Conservation (phyloP, 495 filamentous ascomycete species). For the Penicillium cinerascens region DNA sequence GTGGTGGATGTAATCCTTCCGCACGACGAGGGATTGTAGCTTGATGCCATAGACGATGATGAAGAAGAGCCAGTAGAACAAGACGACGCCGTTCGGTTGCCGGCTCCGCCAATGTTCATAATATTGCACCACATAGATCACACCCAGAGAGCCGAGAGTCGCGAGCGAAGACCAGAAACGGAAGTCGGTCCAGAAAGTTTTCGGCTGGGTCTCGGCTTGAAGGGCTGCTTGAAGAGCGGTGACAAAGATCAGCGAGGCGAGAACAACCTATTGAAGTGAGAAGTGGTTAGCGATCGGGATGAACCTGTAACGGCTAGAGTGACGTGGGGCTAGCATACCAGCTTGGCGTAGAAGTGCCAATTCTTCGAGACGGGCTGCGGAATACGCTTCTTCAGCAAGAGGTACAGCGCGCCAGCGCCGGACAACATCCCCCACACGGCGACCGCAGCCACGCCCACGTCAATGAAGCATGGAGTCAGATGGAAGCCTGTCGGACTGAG, state of each 20-base stretch:
- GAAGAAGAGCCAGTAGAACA: slow-evolving; percentile 96
- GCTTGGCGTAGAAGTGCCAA: slow-evolving; percentile 93
- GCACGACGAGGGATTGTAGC: slow-evolving; percentile 79
- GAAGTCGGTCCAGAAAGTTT: slow-evolving; percentile 77
- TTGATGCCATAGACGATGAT: slow-evolving; percentile 79
- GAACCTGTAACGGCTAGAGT: neutral
- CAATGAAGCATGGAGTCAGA: slow-evolving; percentile 95
- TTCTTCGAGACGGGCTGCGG: slow-evolving; percentile 69
- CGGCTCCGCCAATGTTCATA: slow-evolving; percentile 85
- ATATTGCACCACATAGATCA: slow-evolving; percentile 87
- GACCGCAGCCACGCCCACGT: slow-evolving; percentile 74
- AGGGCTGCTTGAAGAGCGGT: slow-evolving; percentile 70
- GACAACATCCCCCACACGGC: slow-evolving; percentile 72
- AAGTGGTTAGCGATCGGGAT: slow-evolving; percentile 18
- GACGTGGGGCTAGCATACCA: slow-evolving; percentile 53
- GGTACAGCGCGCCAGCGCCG: slow-evolving; percentile 72
- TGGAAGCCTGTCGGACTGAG: slow-evolving; percentile 79
- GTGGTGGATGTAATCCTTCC: slow-evolving; percentile 60
- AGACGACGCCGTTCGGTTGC: slow-evolving; percentile 85
- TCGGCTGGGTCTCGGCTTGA: slow-evolving; percentile 67
- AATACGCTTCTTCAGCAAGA: slow-evolving; percentile 63
- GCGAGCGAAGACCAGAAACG: slow-evolving; percentile 83
- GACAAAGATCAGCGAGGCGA: slow-evolving; percentile 64
- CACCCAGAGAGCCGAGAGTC: slow-evolving; percentile 70
- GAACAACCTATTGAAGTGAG: slow-evolving; percentile 52